Conservation (phyloP, 2,329 filamentous ascomycete genomes). For the Aspergillus phoenicis region DNA sequence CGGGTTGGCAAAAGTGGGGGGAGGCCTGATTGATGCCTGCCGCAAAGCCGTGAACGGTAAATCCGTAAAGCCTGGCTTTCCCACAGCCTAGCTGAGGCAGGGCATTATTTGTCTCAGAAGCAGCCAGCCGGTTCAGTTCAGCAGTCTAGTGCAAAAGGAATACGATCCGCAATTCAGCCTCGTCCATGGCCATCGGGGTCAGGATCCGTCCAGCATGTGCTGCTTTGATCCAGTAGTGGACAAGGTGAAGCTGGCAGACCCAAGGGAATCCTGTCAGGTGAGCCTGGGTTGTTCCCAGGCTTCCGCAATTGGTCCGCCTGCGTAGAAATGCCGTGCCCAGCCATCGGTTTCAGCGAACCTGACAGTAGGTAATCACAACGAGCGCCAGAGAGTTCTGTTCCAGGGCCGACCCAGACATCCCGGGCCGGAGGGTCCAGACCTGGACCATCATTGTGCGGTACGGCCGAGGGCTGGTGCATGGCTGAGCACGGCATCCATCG, state of each 20-base stretch:
- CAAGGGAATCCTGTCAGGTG: slow-evolving; percentile 5
- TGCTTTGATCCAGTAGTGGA: neutral
- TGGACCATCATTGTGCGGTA: neutral
- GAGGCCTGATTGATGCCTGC: neutral
- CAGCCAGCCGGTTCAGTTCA: neutral
- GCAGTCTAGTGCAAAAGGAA: neutral
- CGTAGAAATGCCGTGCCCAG: neutral
- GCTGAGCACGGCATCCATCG: neutral
- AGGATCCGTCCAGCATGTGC: neutral
- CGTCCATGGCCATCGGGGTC: neutral
- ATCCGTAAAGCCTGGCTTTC: neutral
- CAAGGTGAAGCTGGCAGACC: neutral
- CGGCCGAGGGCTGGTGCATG: neutral
- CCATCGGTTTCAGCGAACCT: neutral
- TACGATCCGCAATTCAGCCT: slow-evolving; percentile 3
- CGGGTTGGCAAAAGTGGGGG: neutral
- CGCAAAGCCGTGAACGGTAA: slow-evolving; percentile 3
- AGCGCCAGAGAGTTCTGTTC: neutral
- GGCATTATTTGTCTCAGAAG: neutral
- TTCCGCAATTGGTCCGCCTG: neutral
- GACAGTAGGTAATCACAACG: neutral
- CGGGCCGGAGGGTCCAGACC: slow-evolving; percentile 1
- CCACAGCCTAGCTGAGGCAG: neutral
- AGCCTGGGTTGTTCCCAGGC: neutral
- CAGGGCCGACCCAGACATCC: slow-evolving; percentile 3